Evolutionary conservation across 495 filamentous ascomycete genomes (phyloP).

Genomic region (Hapsidospora chrysogenum): DNA sequence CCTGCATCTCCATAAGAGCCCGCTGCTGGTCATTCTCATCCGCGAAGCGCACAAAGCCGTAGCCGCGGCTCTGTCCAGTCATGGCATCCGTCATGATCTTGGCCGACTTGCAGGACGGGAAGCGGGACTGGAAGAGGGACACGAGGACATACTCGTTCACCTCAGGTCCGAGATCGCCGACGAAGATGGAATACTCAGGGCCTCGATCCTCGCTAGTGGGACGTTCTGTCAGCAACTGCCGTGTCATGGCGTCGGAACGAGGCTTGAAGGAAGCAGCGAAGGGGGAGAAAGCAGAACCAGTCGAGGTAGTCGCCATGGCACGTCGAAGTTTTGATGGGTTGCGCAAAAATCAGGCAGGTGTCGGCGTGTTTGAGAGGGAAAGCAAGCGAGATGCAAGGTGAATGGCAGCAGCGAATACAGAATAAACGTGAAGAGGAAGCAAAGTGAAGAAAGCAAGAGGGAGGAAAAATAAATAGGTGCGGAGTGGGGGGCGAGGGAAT

Average conservation of each 20-base stretch:
- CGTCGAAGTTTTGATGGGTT: no score
- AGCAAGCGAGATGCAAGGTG: neutral
- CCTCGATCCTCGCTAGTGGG: constrained; percentile 92
- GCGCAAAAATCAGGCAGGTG: no score
- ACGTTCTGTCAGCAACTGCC: no score
- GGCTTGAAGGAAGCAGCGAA: neutral
- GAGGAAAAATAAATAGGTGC: neutral
- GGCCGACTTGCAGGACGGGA: constrained; percentile 94
- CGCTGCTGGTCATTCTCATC: constrained; percentile 91
- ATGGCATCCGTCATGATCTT: constrained; percentile 99
- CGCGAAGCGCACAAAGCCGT: constrained; percentile 94
- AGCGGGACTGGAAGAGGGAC: constrained; percentile 89
- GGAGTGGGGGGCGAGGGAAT: neutral
- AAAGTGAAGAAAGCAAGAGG: neutral
- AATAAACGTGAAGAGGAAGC: neutral
- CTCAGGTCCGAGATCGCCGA: constrained; percentile 93
- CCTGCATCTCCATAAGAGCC: constrained; percentile 93
- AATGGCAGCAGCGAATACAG: neutral
- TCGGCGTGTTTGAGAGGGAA: neutral
- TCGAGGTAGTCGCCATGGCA: no score
- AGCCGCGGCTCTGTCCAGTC: constrained; percentile 91
- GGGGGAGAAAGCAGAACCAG: no score
- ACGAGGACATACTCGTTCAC: constrained; percentile 98
- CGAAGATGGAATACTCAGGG: constrained; percentile 93
- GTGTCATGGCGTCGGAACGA: neutral